Evolutionary conservation across 192 early-diverging fungal species (phyloP), one percentile per base, ranked within the genome.

Genomic region (Coemansia sp.): DNA sequence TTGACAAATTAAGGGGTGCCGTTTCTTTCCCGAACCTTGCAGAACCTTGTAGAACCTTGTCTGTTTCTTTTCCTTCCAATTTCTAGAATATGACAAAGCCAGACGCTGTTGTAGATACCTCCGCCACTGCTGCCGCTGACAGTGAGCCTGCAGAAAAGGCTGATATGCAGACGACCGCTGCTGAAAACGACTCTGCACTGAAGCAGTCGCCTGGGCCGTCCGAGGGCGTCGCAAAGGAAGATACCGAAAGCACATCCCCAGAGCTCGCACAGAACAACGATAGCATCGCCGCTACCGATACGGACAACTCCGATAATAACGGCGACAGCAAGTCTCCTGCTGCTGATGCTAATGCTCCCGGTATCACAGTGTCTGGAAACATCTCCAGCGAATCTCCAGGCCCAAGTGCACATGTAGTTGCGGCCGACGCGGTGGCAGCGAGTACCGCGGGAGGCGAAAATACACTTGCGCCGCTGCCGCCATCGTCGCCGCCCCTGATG

Each of bases 41-140:
- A 33, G 53, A 56, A 56, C 20, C 16, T 7, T 35, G 29, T 40
- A n/a, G 6, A 7, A 20, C 16, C 9, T 40, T 40, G 39, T 40
- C 16, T 40, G 7, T 45, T 49, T 25, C 23, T 49, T 25, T 49
- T 49, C 21, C 25, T 25, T 21, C 21, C 18, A 45, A 13, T 21
- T 49, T 8, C 6, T 25, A 49, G 58, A 42, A 7, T 5, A 59
- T 59, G 58, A 42, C 39, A 59, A 59, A 59, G 58, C 58, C 58
- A 26, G 58, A 42, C 56, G 34, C 56, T 31, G 40, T 13, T 42
- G 40, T 42, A n/a, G n/a, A n/a, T n/a, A n/a, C n/a, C n/a, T n/a
- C n/a, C 12, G 46, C 43, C 10, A 6, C 10, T 5, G 21, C 18
- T 58, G 33, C 23, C 18, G 57, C 33, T 28, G 35, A 13, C 35